Percentiles rank a stretch among this genome's conserved stretches.
Conservation (phyloP, 805 yeast genomes). For the Saccharomyces jurei region DNA sequence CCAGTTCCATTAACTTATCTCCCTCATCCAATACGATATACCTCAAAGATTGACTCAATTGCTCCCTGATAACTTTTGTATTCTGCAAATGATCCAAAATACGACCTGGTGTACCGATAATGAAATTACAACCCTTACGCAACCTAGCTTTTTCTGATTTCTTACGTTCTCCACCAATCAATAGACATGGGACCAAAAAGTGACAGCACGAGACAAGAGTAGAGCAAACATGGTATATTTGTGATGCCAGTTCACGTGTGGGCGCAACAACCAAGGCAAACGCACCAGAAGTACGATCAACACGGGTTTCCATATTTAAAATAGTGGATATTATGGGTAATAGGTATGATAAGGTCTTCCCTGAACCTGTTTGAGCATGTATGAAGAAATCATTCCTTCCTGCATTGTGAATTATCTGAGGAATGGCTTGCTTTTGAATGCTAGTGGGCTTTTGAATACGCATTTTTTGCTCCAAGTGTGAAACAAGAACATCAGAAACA, state of each 20-base stretch:
- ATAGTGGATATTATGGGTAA: constrained; percentile 75
- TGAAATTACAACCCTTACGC: constrained; percentile 88
- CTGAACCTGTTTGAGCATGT: constrained; percentile 97
- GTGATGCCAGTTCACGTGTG: constrained; percentile 89
- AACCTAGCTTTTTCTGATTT: constrained; percentile 93
- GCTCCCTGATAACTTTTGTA: constrained; percentile 61
- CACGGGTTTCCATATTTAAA: constrained; percentile 42
- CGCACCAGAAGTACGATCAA: constrained; percentile 64
- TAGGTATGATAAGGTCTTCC: constrained; percentile 84
- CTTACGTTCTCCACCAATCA: constrained; percentile 97
- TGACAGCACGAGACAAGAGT: constrained; percentile 68
- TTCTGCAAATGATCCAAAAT: constrained; percentile 89
- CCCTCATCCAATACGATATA: constrained; percentile 96
- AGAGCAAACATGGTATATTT: constrained; percentile 76
- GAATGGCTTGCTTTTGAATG: constrained; percentile 77
- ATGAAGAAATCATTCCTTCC: constrained; percentile 65
- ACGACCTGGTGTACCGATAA: constrained; percentile 98
- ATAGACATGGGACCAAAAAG: constrained; percentile 88
- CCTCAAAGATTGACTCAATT: constrained; percentile 53
- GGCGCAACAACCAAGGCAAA: constrained; percentile 88
- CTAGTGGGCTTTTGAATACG: constrained; percentile 64
- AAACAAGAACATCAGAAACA: constrained; percentile 43
- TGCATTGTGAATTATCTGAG: constrained; percentile 40
- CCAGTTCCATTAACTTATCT: constrained; percentile 89
- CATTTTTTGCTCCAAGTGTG: constrained; percentile 50